These are phyloP conservation scores for Yamadazyma dushanensis DNA, from an alignment of 1,139 yeast genomes.

Conservation along the genomic window DNA sequence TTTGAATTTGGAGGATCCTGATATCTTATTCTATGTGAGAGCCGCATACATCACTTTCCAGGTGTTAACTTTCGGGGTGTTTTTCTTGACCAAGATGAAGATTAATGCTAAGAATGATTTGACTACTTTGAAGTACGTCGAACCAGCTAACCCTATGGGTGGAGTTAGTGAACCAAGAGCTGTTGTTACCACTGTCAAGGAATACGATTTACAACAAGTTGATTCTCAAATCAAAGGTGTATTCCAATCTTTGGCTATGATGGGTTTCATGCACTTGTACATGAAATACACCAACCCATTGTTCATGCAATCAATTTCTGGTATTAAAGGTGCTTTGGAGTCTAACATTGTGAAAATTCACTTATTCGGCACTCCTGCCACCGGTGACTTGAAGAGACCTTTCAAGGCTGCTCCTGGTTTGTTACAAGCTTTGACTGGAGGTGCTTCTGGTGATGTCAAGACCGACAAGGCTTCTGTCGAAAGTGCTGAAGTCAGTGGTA, in stretches of 20 bases:
- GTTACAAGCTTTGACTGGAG: constrained; percentile 65
- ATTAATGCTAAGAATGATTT: constrained; percentile 81
- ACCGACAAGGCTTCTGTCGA: constrained; percentile 88
- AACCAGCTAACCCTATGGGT: constrained; percentile 78
- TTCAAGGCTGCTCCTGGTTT: constrained; percentile 87
- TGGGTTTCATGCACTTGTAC: constrained; percentile 97
- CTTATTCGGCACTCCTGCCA: constrained; percentile 76
- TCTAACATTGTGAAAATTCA: constrained; percentile 91
- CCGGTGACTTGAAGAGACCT: constrained; percentile 95
- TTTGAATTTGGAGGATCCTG: constrained; percentile 86
- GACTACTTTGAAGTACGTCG: constrained; percentile 88
- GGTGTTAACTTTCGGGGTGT: constrained; percentile 61
- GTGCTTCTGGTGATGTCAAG: constrained; percentile 49
- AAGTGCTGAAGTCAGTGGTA: constrained; percentile 80
- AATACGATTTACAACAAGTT: constrained; percentile 88
- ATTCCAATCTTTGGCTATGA: constrained; percentile 92
- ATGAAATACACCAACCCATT: constrained; percentile 98
- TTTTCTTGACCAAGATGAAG: constrained; percentile 59
- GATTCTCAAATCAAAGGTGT: constrained; percentile 77
- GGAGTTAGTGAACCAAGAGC: constrained; percentile 74
- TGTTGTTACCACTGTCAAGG: constrained; percentile 88
- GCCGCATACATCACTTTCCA: constrained; percentile 69
- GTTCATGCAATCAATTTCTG: constrained; percentile 90
- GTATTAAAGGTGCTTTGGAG: constrained; percentile 88
- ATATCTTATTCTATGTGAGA: constrained; percentile 74